Percentiles rank a stretch among this genome's conserved stretches.
Conservation (phyloP, 768 basidiomycete genomes). For the Russula lepida region DNA sequence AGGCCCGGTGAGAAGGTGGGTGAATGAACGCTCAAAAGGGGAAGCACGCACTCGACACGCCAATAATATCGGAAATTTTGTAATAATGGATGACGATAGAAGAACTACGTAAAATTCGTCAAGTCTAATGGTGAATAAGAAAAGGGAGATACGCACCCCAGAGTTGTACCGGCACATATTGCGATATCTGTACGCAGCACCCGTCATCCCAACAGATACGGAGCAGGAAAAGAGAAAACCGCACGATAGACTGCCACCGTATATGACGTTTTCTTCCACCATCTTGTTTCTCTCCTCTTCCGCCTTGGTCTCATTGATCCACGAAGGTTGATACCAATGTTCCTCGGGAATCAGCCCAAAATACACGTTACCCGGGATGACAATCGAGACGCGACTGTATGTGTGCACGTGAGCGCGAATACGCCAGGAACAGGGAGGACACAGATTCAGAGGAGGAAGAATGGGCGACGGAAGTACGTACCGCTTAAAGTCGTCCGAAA, state of each 20-base stretch:
- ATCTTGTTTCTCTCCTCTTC: constrained; percentile 35
- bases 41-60: constrained; percentile 67
- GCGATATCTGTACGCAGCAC: constrained; percentile 28
- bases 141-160: constrained; percentile 29
- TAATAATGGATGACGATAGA: constrained; percentile 73
- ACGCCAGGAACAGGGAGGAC: neutral
- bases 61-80: constrained; percentile 80
- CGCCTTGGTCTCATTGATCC: constrained; percentile 44
- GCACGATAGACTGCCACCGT: constrained; percentile 17
- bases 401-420: neutral
- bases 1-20: neutral
- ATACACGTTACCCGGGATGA: constrained; percentile 29
- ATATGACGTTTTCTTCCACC: constrained; percentile 22
- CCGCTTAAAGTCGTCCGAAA: constrained; percentile 67
- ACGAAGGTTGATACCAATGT: constrained; percentile 44
- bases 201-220: neutral
- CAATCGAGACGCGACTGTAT: constrained; percentile 24
- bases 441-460: neutral
- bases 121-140: neutral
- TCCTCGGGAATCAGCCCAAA: constrained; percentile 38
- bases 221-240: neutral
- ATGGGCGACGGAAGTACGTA: constrained; percentile 25
- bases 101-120: constrained; percentile 44
- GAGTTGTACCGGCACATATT: constrained; percentile 50
- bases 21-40: neutral